phyloP scores from a whole-genome alignment of 495 filamentous ascomycete genomes.

The Lepidopterella palustris region DNA sequence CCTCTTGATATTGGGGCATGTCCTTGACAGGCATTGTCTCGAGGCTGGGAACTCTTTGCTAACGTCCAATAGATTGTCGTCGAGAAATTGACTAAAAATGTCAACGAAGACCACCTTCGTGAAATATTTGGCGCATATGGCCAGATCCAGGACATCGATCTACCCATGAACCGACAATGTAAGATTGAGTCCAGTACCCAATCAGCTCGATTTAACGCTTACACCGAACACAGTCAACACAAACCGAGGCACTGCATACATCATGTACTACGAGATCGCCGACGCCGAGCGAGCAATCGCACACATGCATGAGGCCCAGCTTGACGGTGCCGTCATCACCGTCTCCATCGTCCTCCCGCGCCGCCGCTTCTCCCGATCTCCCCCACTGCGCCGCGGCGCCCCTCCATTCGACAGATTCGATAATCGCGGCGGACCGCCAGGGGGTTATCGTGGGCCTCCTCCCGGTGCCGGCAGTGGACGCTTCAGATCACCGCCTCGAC shows the following conservation, averaged over 20 bases:
- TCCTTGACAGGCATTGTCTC: background rate
- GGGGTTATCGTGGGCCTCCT: slow-evolving; percentile 31
- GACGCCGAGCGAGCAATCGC: slow-evolving; percentile 86
- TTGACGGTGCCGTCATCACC: slow-evolving; percentile 80
- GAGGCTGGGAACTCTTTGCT: background rate
- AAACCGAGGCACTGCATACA: slow-evolving; percentile 92
- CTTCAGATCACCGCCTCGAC: slow-evolving; percentile 32
- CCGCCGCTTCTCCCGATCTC: slow-evolving; percentile 44
- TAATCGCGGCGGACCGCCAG: slow-evolving; percentile 32
- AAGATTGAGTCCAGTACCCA: slow-evolving; percentile 27
- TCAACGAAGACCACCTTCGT: slow-evolving; percentile 76
- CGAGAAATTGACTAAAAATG: slow-evolving; percentile 93
- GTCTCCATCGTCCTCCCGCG: slow-evolving; percentile 93
- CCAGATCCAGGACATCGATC: slow-evolving; percentile 73
- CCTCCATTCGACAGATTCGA: slow-evolving; percentile 10
- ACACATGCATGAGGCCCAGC: slow-evolving; percentile 95
- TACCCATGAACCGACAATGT: slow-evolving; percentile 87
- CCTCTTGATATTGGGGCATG: slow-evolving; percentile 5
- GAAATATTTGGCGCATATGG: slow-evolving; percentile 94
- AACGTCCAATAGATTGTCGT: slow-evolving; percentile 67
- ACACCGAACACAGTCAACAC: slow-evolving; percentile 57
- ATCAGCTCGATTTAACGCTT: background rate
- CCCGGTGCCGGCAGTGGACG: slow-evolving; percentile 36
- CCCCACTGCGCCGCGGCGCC: slow-evolving; percentile 21
- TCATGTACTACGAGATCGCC: slow-evolving; percentile 68